Evolutionary conservation across 192 early-diverging fungal genomes (phyloP).

Genomic region (Chytriomyces confervae): DNA sequence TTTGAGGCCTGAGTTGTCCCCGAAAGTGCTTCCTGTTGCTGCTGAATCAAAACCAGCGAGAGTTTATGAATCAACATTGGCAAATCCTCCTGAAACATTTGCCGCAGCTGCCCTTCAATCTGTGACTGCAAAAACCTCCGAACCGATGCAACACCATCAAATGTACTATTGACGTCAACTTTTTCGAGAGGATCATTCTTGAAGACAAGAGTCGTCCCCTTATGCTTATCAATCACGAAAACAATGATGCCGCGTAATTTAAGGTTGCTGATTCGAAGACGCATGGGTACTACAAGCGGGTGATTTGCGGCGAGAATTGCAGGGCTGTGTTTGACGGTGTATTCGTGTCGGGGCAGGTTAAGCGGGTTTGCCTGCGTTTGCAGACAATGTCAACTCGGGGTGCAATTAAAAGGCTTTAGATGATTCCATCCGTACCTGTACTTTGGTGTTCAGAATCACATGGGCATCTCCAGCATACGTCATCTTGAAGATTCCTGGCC

Average conservation of each 20-base stretch:
- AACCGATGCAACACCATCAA: slow-evolving; percentile 90
- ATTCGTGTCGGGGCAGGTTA: slow-evolving; percentile 29
- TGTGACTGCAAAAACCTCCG: slow-evolving; percentile 84
- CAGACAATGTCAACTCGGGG: background rate
- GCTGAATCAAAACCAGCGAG: slow-evolving; percentile 63
- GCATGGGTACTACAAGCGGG: slow-evolving; percentile 96
- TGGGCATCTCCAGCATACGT: slow-evolving; percentile 92
- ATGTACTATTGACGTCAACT: slow-evolving; percentile 93
- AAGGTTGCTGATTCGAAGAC: slow-evolving; percentile 86
- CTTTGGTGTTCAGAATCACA: slow-evolving; percentile 89
- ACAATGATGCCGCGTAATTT: slow-evolving; percentile 90
- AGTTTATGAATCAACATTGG: slow-evolving; percentile 93
- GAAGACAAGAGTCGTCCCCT: slow-evolving; percentile 95
- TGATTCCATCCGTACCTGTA: slow-evolving; percentile 69
- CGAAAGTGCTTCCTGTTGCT: slow-evolving; percentile 36
- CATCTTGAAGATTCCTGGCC: slow-evolving; percentile 81
- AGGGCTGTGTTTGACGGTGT: slow-evolving; percentile 10
- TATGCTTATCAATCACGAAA: slow-evolving; percentile 90
- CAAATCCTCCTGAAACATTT: slow-evolving; percentile 75
- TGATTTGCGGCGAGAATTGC: slow-evolving; percentile 82
- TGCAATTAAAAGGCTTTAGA: background rate
- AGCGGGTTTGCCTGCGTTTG: slow-evolving; percentile 75
- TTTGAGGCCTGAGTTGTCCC: background rate
- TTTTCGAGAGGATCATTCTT: slow-evolving; percentile 96
- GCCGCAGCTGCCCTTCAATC: slow-evolving; percentile 88